phyloP scores from a whole-genome alignment of 495 filamentous ascomycete species.

The Hypoxylon rickii region DNA sequence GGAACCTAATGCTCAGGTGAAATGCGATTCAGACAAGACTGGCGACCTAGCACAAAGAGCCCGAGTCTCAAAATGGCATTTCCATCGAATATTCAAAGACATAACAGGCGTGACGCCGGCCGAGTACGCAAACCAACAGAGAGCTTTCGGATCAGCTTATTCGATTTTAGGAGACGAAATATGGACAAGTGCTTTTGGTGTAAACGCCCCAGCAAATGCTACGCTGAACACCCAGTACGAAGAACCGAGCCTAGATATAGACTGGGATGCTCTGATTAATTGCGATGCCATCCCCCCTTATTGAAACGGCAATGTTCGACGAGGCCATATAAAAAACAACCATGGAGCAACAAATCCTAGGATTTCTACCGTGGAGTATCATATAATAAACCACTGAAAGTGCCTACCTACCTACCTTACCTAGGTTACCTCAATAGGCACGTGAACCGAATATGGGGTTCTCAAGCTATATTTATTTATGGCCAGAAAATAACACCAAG shows the following conservation, averaged over 20 bases:
- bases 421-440: too few species aligned
- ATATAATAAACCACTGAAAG: too few species aligned
- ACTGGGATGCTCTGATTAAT: constrained; percentile 6
- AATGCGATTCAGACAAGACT: constrained; percentile 46
- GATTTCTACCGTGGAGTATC: too few species aligned
- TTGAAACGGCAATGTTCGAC: background rate
- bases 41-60: constrained; percentile 57
- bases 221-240: background rate
- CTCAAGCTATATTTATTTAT: too few species aligned
- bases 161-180: constrained; percentile 3
- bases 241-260: constrained; percentile 2
- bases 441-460: too few species aligned
- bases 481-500: too few species aligned
- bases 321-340: too few species aligned
- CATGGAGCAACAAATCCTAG: too few species aligned
- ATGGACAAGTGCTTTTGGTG: background rate
- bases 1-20: constrained; percentile 20
- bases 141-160: background rate
- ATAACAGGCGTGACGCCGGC: constrained; percentile 61
- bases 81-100: constrained; percentile 68
- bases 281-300: background rate
- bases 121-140: constrained; percentile 45
- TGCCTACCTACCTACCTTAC: too few species aligned
- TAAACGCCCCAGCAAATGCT: background rate
- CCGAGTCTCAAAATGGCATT: constrained; percentile 62